Conservation (phyloP, 495 filamentous ascomycete genomes). For the Pseudoneurospora amorphoporcata region DNA sequence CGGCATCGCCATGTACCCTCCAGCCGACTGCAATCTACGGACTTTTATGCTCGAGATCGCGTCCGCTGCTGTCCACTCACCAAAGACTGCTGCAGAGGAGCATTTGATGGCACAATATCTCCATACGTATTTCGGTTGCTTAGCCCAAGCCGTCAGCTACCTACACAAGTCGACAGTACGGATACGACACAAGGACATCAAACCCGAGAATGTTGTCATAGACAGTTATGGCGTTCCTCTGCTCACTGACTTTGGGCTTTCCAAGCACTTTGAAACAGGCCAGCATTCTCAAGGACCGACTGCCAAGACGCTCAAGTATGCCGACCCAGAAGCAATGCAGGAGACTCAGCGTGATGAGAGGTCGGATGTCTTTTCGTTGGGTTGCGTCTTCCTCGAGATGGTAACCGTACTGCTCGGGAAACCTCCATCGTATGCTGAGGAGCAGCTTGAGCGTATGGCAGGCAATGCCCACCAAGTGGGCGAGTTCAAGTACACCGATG, state of each 20-base stretch:
- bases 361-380: conserved; percentile 39
- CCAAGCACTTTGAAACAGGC: conserved; percentile 27
- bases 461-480: not conserved
- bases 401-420: conserved; percentile 28
- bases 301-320: conserved; percentile 31
- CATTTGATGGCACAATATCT: conserved; percentile 11
- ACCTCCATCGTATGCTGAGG: conserved; percentile 16
- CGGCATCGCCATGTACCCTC: conserved; percentile 27
- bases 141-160: conserved; percentile 28
- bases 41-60: conserved; percentile 19
- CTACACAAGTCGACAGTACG: conserved; percentile 23
- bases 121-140: conserved; percentile 25
- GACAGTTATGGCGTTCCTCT: conserved; percentile 22
- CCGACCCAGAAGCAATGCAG: conserved; percentile 34
- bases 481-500: conserved; percentile 20
- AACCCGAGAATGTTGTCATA: conserved; percentile 37
- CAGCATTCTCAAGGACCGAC: conserved; percentile 23
- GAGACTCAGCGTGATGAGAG: conserved; percentile 27
- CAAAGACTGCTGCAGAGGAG: not conserved
- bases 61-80: not conserved
- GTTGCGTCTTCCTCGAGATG: conserved; percentile 40
- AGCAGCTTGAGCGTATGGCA: conserved; percentile 7
- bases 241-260: conserved; percentile 37
- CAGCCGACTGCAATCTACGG: conserved; percentile 20
- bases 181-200: conserved; percentile 39